These are phyloP conservation scores for Rehmannia glutinosa DNA, from an alignment of 257 asterid genomes.

Conservation along the genomic window DNA sequence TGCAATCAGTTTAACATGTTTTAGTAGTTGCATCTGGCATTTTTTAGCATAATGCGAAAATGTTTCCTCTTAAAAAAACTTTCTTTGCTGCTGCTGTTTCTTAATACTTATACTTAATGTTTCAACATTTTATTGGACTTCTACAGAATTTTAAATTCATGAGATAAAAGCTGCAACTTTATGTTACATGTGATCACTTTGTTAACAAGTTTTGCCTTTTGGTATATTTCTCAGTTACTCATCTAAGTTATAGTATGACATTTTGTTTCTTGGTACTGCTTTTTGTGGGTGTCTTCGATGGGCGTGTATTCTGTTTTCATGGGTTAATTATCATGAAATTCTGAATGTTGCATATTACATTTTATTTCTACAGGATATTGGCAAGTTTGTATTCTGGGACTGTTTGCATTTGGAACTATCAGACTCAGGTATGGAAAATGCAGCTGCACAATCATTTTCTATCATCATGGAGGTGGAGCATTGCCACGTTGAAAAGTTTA, in stretches of 20 bases:
- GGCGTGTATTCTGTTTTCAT: background rate
- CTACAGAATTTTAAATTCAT: background rate
- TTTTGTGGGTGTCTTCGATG: background rate
- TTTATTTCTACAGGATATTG: constrained; percentile 59
- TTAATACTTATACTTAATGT: background rate
- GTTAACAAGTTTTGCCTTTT: background rate
- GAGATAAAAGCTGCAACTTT: background rate
- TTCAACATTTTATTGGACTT: background rate
- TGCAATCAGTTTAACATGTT: background rate
- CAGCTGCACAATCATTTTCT: background rate
- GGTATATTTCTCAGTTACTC: background rate
- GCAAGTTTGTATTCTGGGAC: constrained; percentile 92
- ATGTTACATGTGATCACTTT: background rate
- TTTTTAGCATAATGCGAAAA: background rate
- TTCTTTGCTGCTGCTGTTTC: background rate
- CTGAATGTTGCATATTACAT: constrained; percentile 12
- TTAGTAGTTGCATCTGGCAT: constrained; percentile 4
- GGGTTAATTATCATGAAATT: background rate
- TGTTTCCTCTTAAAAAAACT: background rate
- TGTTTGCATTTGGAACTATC: constrained; percentile 93
- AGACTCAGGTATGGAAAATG: constrained; percentile 65
- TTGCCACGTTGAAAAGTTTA: background rate
- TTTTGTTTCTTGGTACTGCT: background rate
- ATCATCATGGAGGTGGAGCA: background rate
- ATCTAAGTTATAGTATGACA: background rate